phyloP scores from a whole-genome alignment of 768 basidiomycete genomes.

The Boletus subparvulus region DNA sequence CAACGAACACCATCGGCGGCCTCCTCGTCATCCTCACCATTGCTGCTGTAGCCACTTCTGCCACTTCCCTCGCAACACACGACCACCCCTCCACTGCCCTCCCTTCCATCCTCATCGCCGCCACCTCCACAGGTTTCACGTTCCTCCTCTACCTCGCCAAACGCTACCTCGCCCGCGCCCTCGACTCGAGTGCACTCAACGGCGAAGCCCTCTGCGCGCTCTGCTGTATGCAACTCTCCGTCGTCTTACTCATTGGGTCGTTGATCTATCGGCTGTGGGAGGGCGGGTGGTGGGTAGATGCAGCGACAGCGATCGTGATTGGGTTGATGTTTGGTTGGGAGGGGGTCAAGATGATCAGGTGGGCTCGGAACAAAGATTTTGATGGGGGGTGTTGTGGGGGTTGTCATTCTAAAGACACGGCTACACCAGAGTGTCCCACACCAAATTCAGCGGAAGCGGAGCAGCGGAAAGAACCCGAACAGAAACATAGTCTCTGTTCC shows the following conservation, averaged over 20 bases:
- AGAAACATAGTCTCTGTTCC: neutral
- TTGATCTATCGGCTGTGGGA: slow-evolving; percentile 41
- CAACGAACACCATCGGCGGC: slow-evolving; percentile 36
- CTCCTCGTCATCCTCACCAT: slow-evolving; percentile 39
- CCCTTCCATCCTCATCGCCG: slow-evolving; percentile 44
- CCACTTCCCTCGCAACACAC: slow-evolving; percentile 35
- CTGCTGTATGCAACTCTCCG: slow-evolving; percentile 43
- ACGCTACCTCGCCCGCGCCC: slow-evolving; percentile 43
- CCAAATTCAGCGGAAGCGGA: neutral
- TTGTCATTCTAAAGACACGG: neutral
- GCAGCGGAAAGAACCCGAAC: neutral
- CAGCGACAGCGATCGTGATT: slow-evolving; percentile 42
- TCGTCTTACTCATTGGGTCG: slow-evolving; percentile 43
- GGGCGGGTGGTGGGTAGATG: slow-evolving; percentile 51
- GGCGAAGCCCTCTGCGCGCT: slow-evolving; percentile 47
- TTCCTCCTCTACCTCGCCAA: slow-evolving; percentile 45
- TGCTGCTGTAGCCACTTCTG: slow-evolving; percentile 38
- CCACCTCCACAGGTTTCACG: slow-evolving; percentile 39
- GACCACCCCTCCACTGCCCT: slow-evolving; percentile 39
- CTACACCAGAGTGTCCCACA: neutral
- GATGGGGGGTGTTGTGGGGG: slow-evolving; percentile 40
- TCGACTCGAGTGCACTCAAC: slow-evolving; percentile 45
- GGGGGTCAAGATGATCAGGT: slow-evolving; percentile 42
- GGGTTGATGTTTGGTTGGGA: slow-evolving; percentile 46
- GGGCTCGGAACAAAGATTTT: slow-evolving; percentile 37